Percentiles rank a stretch among this genome's conserved stretches.
These are phyloP conservation scores for Wickerhamomyces silvicola DNA, from an alignment of 805 yeast genomes.

Conservation along the genomic window DNA sequence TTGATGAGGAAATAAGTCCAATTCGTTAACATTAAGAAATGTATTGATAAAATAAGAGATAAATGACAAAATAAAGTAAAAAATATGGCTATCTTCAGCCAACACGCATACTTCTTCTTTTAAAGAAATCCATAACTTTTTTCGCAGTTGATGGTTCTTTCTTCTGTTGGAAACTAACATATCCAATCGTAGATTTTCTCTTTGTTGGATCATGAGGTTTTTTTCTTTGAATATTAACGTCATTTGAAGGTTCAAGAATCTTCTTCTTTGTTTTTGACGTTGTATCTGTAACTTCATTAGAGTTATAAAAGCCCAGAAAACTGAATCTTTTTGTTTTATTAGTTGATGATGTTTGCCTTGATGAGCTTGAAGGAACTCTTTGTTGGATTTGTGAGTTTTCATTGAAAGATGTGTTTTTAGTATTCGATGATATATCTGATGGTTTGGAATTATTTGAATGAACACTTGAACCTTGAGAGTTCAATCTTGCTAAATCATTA, in stretches of 20 bases:
- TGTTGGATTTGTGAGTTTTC: no score
- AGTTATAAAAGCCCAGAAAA: constrained; percentile 29
- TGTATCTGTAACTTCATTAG: constrained; percentile 3
- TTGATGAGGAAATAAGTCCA: no score
- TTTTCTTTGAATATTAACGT: constrained; percentile 11
- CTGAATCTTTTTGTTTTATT: constrained; percentile 33
- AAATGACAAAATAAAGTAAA: neutral
- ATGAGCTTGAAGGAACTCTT: no score
- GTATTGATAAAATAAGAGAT: no score
- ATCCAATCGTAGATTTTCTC: constrained; percentile 12
- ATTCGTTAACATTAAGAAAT: no score
- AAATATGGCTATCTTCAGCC: constrained; percentile 1
- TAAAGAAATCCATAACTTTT: constrained; percentile 72
- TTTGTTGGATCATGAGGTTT: constrained; percentile 5
- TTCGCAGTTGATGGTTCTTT: constrained; percentile 71
- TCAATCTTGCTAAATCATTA: neutral
- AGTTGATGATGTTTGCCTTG: constrained; percentile 2
- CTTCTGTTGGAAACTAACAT: constrained; percentile 23
- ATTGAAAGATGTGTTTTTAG: constrained; percentile 10
- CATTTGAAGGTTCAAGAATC: constrained; percentile 21
- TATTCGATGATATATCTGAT: constrained; percentile 6
- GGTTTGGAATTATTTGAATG: constrained; percentile 12
- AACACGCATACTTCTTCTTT: constrained; percentile 47
- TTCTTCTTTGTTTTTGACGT: constrained; percentile 12
- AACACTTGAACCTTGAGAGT: constrained; percentile 6